Percentiles rank a stretch among this genome's conserved stretches.
Conservation (phyloP, 345 rosid species). For the Acer yangbiense region DNA sequence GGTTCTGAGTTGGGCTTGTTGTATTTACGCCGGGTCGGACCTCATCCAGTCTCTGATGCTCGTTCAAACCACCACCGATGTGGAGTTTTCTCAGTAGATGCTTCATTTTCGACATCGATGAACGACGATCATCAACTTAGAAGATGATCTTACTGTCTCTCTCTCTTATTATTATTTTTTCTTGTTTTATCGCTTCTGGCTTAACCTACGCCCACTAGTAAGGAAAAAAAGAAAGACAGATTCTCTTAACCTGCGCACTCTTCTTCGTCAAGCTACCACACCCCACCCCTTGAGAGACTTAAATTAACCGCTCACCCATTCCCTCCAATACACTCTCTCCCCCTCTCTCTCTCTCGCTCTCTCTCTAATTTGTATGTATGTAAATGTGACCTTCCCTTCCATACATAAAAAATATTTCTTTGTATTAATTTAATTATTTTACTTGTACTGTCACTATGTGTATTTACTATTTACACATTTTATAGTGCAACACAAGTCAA, state of each 20-base stretch:
- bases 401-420: too few species aligned
- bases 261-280: slow-evolving; percentile 60
- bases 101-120: slow-evolving; percentile 89
- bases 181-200: slow-evolving; percentile 21
- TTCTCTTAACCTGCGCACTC: slow-evolving; percentile 78
- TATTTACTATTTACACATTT: neutral
- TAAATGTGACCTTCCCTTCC: neutral
- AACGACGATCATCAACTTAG: slow-evolving; percentile 70
- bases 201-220: slow-evolving; percentile 54
- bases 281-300: slow-evolving; percentile 39
- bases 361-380: neutral
- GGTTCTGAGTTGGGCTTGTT: slow-evolving; percentile 38
- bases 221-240: slow-evolving; percentile 36
- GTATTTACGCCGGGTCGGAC: slow-evolving; percentile 44
- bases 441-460: neutral
- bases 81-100: slow-evolving; percentile 88
- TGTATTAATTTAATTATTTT: too few species aligned
- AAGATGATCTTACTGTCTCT: slow-evolving; percentile 29
- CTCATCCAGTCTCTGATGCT: slow-evolving; percentile 53
- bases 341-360: neutral
- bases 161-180: neutral
- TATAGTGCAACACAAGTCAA: neutral
- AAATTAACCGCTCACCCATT: slow-evolving; percentile 58
- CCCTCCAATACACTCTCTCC: slow-evolving; percentile 36
- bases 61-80: slow-evolving; percentile 74